A percentile compares a stretch with the other conserved stretches of the same genome.
phyloP scores from a whole-genome alignment of 2,329 filamentous ascomycete genomes.

The Davidsoniella australis region DNA sequence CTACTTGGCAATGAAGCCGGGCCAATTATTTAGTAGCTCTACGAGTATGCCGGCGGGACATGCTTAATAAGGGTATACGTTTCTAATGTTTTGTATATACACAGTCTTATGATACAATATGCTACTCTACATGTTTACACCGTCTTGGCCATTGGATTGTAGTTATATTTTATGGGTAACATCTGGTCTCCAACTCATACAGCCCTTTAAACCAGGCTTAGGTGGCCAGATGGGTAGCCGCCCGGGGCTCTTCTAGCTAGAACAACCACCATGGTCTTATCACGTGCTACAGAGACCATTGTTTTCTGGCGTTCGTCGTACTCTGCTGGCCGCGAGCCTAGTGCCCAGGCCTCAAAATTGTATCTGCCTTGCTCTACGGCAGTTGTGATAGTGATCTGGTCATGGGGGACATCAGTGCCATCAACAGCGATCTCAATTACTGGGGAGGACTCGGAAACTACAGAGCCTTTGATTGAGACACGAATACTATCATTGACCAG shows the following conservation, averaged over 20 bases:
- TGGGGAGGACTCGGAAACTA: background rate
- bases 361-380: background rate
- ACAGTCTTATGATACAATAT: too few relatives aligned
- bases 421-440: conserved; percentile 4
- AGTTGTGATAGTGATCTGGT: background rate
- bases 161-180: too few relatives aligned
- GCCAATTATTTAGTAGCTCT: too few relatives aligned
- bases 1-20: too few relatives aligned
- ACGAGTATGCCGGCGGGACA: too few relatives aligned
- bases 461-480: background rate
- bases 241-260: conserved; percentile 9
- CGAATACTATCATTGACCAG: background rate
- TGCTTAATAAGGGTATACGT: too few relatives aligned
- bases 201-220: conserved; percentile 11
- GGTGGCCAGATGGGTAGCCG: conserved; percentile 10
- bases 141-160: too few relatives aligned
- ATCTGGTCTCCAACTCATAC: background rate
- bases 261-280: conserved; percentile 14
- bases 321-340: background rate
- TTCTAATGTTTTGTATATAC: too few relatives aligned
- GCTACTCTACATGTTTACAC: too few relatives aligned
- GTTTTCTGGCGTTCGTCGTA: conserved; percentile 11
- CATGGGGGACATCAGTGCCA: background rate
- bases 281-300: conserved; percentile 12
- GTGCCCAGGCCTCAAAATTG: conserved; percentile 4